Base-by-base conservation (phyloP, 805 yeast species). In the Pichia insulana region DNA sequence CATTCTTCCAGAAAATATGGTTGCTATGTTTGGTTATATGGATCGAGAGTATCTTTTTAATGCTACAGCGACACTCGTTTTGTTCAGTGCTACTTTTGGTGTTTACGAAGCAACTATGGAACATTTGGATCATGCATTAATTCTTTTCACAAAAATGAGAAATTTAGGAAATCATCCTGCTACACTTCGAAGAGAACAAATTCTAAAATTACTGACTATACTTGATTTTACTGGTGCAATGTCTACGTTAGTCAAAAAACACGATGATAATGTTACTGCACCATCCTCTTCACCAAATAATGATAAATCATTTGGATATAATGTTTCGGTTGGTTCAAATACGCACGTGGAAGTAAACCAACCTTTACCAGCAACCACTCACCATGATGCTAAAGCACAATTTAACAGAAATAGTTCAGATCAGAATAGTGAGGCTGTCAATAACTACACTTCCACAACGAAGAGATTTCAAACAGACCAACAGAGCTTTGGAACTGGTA, bases 21-120 rank as follows among this genome's bases (percentile, higher is more conserved):
- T 83, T n/a, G 90, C 94, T 0, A 60, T 83, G 35, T 83, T 83
- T 62, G 92, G 94, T 2, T 83, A 85, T 68, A 83, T 83, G 90
- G 94, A 83, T 56, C 68, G 94, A 52, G 94, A 83, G 54, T 83
- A 83, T 55, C 63, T 83, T 19, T 83, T 82, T 58, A 83, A 88
- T 0, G 76, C 89, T 0, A 78, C 89, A 3, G 82, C 84, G 5
- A 83, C 92, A 0, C 62, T 83, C 37, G 75, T 83, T 13, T 64
- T 83, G 34, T 83, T 82, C 58, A 83, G 80, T 56, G 80, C 87
- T 1, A 80, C 92, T 0, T 83, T 83, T 63, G 94, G 94, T 7
- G 81, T 83, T 7, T 86, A 83, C 55, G 85, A 81, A 20, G 85
- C 83, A 25, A 82, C 90, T 0, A 65, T 70, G 37, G 78, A 72